Evolutionary conservation across 1,284 basidiomycete species (phyloP).

Genomic region (Termitomyces sp.): DNA sequence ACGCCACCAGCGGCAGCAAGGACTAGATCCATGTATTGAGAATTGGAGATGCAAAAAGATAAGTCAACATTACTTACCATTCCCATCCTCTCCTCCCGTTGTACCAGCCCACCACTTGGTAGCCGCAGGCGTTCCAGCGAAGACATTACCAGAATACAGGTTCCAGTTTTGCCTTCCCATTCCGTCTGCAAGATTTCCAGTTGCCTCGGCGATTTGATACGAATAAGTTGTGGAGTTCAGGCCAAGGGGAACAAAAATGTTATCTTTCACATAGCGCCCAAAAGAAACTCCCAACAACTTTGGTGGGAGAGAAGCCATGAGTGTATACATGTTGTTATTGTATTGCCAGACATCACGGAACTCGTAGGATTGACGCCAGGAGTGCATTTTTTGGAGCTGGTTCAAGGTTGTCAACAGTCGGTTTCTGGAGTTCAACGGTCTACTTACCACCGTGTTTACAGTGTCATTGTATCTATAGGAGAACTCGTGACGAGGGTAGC

Average conservation of each 20-base stretch:
- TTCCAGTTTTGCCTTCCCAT: slow-evolving; percentile 13
- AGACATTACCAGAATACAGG: slow-evolving; percentile 8
- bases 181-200: slow-evolving; percentile 23
- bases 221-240: slow-evolving; percentile 24
- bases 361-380: slow-evolving; percentile 19
- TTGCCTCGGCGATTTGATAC: slow-evolving; percentile 10
- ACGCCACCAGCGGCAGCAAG: slow-evolving; percentile 25
- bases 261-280: slow-evolving; percentile 22
- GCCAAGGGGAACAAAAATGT: slow-evolving; percentile 22
- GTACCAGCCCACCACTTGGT: slow-evolving; percentile 19
- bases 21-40: background rate
- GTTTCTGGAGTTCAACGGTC: background rate
- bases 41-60: background rate
- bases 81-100: slow-evolving; percentile 21
- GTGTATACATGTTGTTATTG: slow-evolving; percentile 23
- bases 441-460: slow-evolving; percentile 16
- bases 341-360: slow-evolving; percentile 24
- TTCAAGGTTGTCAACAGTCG: background rate
- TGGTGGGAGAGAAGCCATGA: slow-evolving; percentile 10
- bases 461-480: slow-evolving; percentile 17
- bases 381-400: slow-evolving; percentile 18
- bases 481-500: slow-evolving; percentile 19
- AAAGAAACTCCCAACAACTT: background rate
- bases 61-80: slow-evolving; percentile 16
- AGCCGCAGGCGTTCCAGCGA: slow-evolving; percentile 18